These are phyloP conservation scores for Penicillium simplicissimum DNA, from an alignment of 495 filamentous ascomycete species.

Conservation along the genomic window DNA sequence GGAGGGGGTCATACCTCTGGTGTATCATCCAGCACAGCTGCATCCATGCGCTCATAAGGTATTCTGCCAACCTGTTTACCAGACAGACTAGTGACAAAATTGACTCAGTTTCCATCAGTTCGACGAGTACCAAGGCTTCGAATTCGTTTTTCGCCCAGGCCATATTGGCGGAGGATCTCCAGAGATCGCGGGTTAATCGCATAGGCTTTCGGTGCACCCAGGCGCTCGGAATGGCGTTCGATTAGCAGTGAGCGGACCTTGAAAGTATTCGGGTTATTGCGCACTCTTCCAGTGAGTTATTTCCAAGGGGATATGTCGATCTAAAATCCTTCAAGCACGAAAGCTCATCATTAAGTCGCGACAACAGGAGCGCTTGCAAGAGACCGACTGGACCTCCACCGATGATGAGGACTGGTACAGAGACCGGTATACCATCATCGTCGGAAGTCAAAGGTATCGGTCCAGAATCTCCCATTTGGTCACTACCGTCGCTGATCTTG, in stretches of 20 bases:
- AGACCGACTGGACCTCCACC: constrained; percentile 38
- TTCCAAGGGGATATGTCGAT: background rate
- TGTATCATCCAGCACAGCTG: constrained; percentile 27
- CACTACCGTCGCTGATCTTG: background rate
- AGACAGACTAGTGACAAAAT: constrained; percentile 31
- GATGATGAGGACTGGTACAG: constrained; percentile 36
- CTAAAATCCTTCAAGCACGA: background rate
- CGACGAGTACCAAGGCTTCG: constrained; percentile 26
- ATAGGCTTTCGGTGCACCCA: constrained; percentile 34
- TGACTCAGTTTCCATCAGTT: constrained; percentile 30
- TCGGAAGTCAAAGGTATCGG: background rate
- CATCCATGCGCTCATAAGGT: constrained; percentile 37
- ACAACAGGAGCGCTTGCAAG: constrained; percentile 30
- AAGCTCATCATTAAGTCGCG: constrained; percentile 22
- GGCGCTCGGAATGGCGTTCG: constrained; percentile 28
- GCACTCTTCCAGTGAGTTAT: background rate
- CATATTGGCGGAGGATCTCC: constrained; percentile 32
- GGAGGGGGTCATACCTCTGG: constrained; percentile 17
- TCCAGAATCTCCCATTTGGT: background rate
- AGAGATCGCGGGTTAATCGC: constrained; percentile 32
- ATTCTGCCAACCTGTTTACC: constrained; percentile 29
- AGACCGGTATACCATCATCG: background rate
- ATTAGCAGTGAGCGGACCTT: constrained; percentile 27
- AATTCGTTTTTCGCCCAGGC: constrained; percentile 29
- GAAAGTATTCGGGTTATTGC: background rate